Evolutionary conservation across 1,139 yeast species (phyloP).

Genomic region (Geotrichum carabidarum): DNA sequence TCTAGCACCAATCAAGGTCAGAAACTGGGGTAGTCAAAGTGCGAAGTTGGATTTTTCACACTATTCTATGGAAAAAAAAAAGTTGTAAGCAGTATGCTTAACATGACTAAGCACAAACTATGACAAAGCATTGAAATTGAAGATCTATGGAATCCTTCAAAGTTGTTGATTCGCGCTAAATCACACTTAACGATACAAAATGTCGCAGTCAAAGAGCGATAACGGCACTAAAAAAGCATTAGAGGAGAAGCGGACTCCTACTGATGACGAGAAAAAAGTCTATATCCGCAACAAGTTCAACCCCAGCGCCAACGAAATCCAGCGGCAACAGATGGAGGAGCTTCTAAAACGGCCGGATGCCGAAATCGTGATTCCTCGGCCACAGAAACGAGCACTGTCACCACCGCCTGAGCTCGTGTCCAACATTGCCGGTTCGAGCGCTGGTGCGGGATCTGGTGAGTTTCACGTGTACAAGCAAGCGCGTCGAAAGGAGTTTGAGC

Average conservation of each 20-base stretch:
- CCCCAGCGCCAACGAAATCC: slow-evolving; percentile 25
- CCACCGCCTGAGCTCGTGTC: slow-evolving; percentile 28
- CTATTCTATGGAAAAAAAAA: no score
- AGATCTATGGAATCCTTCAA: no score
- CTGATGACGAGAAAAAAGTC: slow-evolving; percentile 3
- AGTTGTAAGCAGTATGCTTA: no score
- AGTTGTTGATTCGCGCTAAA: no score
- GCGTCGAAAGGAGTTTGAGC: slow-evolving; percentile 34
- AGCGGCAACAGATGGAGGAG: slow-evolving; percentile 26
- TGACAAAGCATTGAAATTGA: no score
- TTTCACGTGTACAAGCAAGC: slow-evolving; percentile 38
- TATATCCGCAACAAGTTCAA: slow-evolving; percentile 13
- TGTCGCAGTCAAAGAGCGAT: slow-evolving; percentile 2
- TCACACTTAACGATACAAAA: neutral
- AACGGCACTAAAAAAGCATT: neutral
- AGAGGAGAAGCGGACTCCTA: slow-evolving; percentile 11
- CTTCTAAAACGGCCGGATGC: slow-evolving; percentile 26
- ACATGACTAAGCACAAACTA: no score
- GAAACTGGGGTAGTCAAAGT: no score
- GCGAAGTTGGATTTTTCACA: no score
- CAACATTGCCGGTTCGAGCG: slow-evolving; percentile 34
- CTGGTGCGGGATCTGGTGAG: slow-evolving; percentile 42
- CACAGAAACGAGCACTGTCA: slow-evolving; percentile 18
- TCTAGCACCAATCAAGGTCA: no score
- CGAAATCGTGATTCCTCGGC: slow-evolving; percentile 20